phyloP scores from a whole-genome alignment of 2,329 filamentous ascomycete species.

The Coniosporium tulheliwenetii region DNA sequence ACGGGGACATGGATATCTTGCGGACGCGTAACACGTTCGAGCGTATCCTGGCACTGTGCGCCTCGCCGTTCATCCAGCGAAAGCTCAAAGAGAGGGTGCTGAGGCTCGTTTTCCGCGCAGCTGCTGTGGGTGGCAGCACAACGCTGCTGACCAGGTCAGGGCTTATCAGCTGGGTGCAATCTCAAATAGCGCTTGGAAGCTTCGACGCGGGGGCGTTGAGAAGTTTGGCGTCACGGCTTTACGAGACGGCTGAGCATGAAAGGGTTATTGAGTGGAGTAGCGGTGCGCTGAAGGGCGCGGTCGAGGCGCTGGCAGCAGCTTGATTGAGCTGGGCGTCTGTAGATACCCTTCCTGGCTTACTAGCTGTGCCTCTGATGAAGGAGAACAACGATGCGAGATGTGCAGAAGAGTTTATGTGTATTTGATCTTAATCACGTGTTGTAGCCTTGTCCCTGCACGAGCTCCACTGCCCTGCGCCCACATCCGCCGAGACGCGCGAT shows the following conservation, averaged over 20 bases:
- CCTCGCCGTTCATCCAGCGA: constrained; percentile 46
- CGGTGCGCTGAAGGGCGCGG: no score
- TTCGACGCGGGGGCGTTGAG: constrained; percentile 36
- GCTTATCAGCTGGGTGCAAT: constrained; percentile 58
- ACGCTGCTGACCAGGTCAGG: constrained; percentile 69
- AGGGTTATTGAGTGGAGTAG: constrained; percentile 51
- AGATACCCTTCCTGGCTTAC: no score
- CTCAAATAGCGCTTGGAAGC: constrained; percentile 34
- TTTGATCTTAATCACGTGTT: no score
- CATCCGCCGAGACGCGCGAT: no score
- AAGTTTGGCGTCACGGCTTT: constrained; percentile 41
- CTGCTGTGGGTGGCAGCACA: constrained; percentile 55
- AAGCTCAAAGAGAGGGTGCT: constrained; percentile 47
- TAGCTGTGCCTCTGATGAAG: no score
- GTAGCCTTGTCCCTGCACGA: no score
- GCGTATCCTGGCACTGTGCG: constrained; percentile 53
- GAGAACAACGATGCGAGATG: no score
- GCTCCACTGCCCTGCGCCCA: no score
- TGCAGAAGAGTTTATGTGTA: no score
- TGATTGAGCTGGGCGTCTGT: no score
- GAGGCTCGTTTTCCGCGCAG: constrained; percentile 47
- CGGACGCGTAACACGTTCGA: constrained; percentile 54
- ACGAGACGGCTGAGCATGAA: constrained; percentile 51
- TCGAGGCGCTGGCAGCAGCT: no score
- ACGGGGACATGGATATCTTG: constrained; percentile 44